Evolutionary conservation across 2,329 filamentous ascomycete genomes (phyloP), one percentile per base, ranked within the genome.

Genomic region (Bipolaris sorokiniana): DNA sequence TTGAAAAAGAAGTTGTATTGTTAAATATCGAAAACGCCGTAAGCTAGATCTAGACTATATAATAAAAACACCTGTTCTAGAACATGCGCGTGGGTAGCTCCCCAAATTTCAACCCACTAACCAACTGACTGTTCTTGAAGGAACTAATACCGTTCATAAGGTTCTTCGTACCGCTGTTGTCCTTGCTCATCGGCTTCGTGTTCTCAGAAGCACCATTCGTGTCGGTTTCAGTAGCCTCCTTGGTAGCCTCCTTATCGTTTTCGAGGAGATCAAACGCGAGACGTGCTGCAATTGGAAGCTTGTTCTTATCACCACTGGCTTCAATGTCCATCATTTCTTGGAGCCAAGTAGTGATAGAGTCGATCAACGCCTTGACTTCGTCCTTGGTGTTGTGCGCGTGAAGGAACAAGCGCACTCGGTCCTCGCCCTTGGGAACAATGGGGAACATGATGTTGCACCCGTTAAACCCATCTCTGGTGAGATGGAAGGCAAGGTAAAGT

Each of bases 301-400:
- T 26, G 33, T 49, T 49, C 16, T 47, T 34, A 7, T 34, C 44
- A 15, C 28, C 28, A 16, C 26, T 22, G 10, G 36, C 47, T 11
- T 67, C 62, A 18, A 71, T 54, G 5, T 48, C 44, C 34, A 54
- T 7, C 68, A 75, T 73, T 59, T 74, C 71, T 26, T 64, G 40
- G 5, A 56, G 64, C 71, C 71, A 74, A 5, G 58, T 58, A 38
- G 52, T 64, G 36, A 75, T 70, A 3, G 56, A 38, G 7, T 44
- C 22, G 0, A 63, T 61, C 2, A 75, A 73, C 22, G 62, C 64
- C 2, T 59, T 59, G 11, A 78, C 62, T 82, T 76, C 28, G 3
- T 51, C 48, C n/a, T 20, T 23, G 1, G 54, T 90, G 86, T 77
- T 90, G 89, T 38, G 38, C 1, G 51, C 60, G n/a, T 58, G 61